These are phyloP conservation scores for Melastoma candidum DNA, from an alignment of 441 rosid genomes.

Conservation along the genomic window DNA sequence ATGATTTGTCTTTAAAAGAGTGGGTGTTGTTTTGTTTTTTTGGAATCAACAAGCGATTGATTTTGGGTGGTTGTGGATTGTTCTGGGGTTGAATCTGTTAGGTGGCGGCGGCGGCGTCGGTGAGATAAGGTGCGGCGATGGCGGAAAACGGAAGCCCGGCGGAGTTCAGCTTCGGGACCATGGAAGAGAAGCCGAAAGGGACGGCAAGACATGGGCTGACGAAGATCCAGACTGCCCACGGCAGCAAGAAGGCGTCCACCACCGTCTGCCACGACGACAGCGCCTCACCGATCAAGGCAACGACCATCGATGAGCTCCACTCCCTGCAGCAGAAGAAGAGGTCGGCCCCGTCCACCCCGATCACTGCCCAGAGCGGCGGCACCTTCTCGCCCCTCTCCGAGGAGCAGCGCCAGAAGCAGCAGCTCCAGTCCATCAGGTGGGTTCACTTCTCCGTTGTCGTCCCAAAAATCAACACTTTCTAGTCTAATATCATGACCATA, in stretches of 20 bases:
- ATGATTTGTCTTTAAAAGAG: too few species aligned
- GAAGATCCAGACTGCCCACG: slow-evolving; percentile 9
- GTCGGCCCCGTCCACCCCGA: slow-evolving; percentile 18
- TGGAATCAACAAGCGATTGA: too few species aligned
- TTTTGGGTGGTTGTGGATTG: too few species aligned
- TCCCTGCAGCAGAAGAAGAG: slow-evolving; percentile 19
- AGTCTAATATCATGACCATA: too few species aligned
- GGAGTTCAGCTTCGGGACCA: slow-evolving; percentile 20
- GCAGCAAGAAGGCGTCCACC: not conserved
- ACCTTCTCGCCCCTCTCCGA: slow-evolving; percentile 16
- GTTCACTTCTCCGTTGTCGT: too few species aligned
- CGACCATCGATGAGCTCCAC: slow-evolving; percentile 24
- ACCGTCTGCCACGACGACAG: slow-evolving; percentile 17
- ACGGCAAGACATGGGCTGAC: slow-evolving; percentile 20
- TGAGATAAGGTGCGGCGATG: slow-evolving; percentile 4
- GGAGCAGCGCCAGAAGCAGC: slow-evolving; percentile 21
- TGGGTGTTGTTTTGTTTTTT: too few species aligned
- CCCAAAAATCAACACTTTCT: too few species aligned
- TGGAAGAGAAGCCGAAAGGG: not conserved
- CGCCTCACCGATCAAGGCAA: slow-evolving; percentile 17
- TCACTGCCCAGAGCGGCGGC: not conserved
- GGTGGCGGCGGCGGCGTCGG: too few species aligned
- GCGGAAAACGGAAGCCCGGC: slow-evolving; percentile 24
- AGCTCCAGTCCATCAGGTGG: slow-evolving; percentile 23
- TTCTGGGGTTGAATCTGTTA: not conserved